Base-by-base conservation (phyloP, 768 basidiomycete genomes). In the Kwoniella botswanensis region DNA sequence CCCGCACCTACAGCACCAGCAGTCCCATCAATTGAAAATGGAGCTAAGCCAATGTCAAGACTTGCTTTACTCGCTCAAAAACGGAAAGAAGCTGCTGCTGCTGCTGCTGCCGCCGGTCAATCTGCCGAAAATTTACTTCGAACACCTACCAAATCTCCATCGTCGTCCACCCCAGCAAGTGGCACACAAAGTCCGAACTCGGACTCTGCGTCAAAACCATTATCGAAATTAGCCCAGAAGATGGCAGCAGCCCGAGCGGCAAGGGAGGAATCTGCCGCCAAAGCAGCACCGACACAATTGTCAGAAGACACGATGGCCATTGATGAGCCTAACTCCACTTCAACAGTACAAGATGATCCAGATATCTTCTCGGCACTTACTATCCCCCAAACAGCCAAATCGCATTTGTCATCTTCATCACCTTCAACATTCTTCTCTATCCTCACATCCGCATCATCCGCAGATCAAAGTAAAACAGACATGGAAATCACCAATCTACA, bases 211-310 rank as follows among this genome's bases (percentile, higher is more conserved):
- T 22, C 70, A 7, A 81, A 80, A 67, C 79, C 82, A 18, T 55
- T 81, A 29, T 80, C 82, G 17, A 89, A 89, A 77, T 82, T 86
- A 0, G 75, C 79, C 15, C 82, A 82, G 63, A 76, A 76, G 50
- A 81, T 81, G 74, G 82, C 79, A 50, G 76, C 82, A 7, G 77
- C 82, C n/a, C 63, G 76, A 61, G 74, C 76, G 21, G 79, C 82
- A n/a, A 74, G 78, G 63, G 72, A 71, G 18, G 69, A 73, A n/a
- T 63, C 57, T 9, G 29, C 73, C 26, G 42, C 61, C n/a, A 68
- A 53, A 35, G 9, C 65, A 18, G 21, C 55, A 24, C 18, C 59
- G 3, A 42, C 59, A 17, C 7, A 0, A 0, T 18, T 41, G 11
- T 58, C 29, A 35, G 12, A 21, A 43, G 21, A 50, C n/a, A 22